phyloP scores from a whole-genome alignment of 73 alveolate genomes.

The Tetrahymena elliotti region DNA sequence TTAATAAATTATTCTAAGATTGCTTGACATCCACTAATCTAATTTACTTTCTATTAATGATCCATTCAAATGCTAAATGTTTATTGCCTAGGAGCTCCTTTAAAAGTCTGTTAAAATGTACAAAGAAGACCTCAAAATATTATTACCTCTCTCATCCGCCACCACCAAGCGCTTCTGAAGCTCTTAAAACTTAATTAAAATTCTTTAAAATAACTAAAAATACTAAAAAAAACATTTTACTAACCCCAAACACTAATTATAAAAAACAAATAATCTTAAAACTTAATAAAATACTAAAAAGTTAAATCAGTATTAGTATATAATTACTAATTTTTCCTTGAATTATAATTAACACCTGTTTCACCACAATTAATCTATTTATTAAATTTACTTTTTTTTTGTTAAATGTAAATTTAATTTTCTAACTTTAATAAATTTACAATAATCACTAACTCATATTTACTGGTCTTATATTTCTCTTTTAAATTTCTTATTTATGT shows the following conservation, averaged over 20 bases:
- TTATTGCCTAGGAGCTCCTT: background rate
- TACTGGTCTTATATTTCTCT: background rate
- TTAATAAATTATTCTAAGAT: background rate
- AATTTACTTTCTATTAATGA: background rate
- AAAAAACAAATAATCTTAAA: no score
- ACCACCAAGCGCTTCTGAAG: background rate
- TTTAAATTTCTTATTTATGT: no score
- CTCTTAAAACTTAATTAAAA: background rate
- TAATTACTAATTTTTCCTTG: background rate
- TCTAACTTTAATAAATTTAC: no score
- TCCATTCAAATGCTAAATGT: background rate
- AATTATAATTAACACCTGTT: background rate
- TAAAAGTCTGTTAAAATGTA: background rate
- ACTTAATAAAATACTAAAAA: background rate
- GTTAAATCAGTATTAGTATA: background rate
- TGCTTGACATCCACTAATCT: background rate
- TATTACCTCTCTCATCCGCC: background rate
- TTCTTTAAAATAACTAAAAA: background rate
- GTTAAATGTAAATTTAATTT: no score
- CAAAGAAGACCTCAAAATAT: background rate
- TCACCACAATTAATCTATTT: background rate
- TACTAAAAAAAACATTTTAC: no score
- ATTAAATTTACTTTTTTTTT: no score
- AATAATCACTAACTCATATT: background rate
- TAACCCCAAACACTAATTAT: background rate